phyloP scores from a whole-genome alignment of 106 monocot genomes.

The Triglochin maritima region DNA sequence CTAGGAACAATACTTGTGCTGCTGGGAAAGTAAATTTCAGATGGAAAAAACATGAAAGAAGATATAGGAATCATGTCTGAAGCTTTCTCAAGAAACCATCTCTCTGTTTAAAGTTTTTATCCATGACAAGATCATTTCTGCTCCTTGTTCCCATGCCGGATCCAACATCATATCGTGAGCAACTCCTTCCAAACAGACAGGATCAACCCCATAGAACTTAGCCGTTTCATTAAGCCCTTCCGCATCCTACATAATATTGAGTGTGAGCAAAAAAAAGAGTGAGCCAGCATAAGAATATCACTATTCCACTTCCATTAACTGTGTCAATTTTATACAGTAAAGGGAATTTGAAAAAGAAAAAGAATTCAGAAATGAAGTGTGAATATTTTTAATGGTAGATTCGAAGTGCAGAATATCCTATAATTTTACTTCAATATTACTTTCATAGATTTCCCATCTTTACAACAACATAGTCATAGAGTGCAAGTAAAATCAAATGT shows the following conservation, averaged over 20 bases:
- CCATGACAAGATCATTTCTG: conserved; percentile 53
- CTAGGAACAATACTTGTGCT: too few species aligned
- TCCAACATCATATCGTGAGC: conserved; percentile 85
- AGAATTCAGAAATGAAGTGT: too few species aligned
- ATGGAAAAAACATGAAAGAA: background rate
- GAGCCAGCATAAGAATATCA: too few species aligned
- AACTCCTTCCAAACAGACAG: conserved; percentile 51
- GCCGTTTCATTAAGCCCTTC: conserved; percentile 64
- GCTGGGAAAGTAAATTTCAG: background rate
- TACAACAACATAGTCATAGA: too few species aligned
- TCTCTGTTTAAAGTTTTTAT: conserved; percentile 17
- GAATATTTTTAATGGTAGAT: too few species aligned
- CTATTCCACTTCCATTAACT: too few species aligned
- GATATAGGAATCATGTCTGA: background rate
- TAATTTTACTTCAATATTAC: too few species aligned
- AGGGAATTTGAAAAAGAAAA: too few species aligned
- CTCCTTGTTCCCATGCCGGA: conserved; percentile 63
- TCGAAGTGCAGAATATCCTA: too few species aligned
- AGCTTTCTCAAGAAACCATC: conserved; percentile 3
- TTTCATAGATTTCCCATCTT: too few species aligned
- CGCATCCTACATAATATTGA: conserved; percentile 26
- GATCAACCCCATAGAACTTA: conserved; percentile 42
- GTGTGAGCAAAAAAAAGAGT: background rate
- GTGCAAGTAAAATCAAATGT: too few species aligned
- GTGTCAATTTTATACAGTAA: too few species aligned